Evolutionary conservation across 257 asterid species (phyloP).

Genomic region (Fraxinus pennsylvanica): DNA sequence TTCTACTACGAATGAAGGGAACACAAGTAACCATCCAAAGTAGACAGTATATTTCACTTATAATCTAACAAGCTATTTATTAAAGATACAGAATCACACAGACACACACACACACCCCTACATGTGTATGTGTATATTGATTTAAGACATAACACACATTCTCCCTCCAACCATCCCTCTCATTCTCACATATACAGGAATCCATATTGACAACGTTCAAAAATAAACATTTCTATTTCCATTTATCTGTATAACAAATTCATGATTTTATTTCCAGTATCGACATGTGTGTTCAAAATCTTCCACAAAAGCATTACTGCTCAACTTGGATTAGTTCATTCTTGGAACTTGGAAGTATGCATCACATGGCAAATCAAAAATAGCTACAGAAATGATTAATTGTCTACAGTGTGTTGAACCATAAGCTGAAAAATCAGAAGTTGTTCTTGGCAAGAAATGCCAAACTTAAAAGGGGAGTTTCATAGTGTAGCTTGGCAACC

Average conservation of each 20-base stretch:
- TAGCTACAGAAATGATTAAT: background rate
- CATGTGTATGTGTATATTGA: background rate
- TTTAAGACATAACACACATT: background rate
- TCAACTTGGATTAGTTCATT: background rate
- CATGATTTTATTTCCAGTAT: background rate
- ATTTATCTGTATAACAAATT: background rate
- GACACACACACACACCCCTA: background rate
- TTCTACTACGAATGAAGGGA: background rate
- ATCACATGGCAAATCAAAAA: background rate
- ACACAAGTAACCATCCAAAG: background rate
- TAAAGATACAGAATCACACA: too few species aligned
- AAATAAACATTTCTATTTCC: background rate
- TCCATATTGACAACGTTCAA: background rate
- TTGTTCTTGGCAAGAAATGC: background rate
- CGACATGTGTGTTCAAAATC: background rate
- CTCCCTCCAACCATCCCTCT: background rate
- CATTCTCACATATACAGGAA: background rate
- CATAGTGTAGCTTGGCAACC: background rate
- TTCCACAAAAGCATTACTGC: background rate
- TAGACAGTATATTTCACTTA: background rate
- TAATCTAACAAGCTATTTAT: background rate
- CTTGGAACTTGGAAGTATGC: background rate
- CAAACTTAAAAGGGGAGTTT: background rate
- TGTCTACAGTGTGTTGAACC: background rate
- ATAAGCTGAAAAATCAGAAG: background rate